These are phyloP conservation scores for Beauveria rudraprayagi DNA, from an alignment of 2,329 filamentous ascomycete species.

Conservation along the genomic window DNA sequence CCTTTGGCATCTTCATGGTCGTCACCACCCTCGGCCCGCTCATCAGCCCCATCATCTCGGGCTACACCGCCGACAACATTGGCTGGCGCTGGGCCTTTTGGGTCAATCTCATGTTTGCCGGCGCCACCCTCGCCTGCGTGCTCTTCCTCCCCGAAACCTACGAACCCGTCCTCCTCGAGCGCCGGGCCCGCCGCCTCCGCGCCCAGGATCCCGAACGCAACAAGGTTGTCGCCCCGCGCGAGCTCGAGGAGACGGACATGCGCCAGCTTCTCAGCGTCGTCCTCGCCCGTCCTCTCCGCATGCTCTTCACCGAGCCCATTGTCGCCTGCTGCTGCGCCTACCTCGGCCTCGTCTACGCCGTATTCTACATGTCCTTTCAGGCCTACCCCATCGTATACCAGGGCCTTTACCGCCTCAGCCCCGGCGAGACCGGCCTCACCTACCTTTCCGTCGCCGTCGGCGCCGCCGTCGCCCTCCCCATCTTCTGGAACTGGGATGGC, in stretches of 20 bases:
- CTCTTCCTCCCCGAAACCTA: conserved; percentile 60
- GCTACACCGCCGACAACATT: conserved; percentile 49
- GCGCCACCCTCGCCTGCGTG: conserved; percentile 49
- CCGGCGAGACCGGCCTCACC: conserved; percentile 56
- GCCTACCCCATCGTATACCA: conserved; percentile 66
- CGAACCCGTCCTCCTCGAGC: conserved; percentile 47
- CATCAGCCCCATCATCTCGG: conserved; percentile 57
- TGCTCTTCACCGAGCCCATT: conserved; percentile 65
- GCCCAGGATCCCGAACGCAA: conserved; percentile 41
- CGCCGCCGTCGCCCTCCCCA: conserved; percentile 45
- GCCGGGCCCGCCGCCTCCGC: conserved; percentile 48
- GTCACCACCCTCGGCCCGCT: conserved; percentile 59
- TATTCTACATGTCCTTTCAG: conserved; percentile 67
- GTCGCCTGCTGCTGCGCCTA: conserved; percentile 64
- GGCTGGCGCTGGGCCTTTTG: conserved; percentile 66
- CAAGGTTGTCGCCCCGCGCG: conserved; percentile 50
- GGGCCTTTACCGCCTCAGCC: conserved; percentile 51
- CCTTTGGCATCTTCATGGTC: conserved; percentile 57
- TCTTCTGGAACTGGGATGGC: conserved; percentile 60
- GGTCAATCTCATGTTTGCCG: conserved; percentile 62
- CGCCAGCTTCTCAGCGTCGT: conserved; percentile 59
- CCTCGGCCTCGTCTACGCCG: conserved; percentile 60
- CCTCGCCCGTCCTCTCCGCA: conserved; percentile 61
- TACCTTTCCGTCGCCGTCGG: conserved; percentile 64
- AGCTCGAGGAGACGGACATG: conserved; percentile 51